phyloP scores from a whole-genome alignment of 2,329 filamentous ascomycete genomes.

The Sporothrix brunneoviolacea region DNA sequence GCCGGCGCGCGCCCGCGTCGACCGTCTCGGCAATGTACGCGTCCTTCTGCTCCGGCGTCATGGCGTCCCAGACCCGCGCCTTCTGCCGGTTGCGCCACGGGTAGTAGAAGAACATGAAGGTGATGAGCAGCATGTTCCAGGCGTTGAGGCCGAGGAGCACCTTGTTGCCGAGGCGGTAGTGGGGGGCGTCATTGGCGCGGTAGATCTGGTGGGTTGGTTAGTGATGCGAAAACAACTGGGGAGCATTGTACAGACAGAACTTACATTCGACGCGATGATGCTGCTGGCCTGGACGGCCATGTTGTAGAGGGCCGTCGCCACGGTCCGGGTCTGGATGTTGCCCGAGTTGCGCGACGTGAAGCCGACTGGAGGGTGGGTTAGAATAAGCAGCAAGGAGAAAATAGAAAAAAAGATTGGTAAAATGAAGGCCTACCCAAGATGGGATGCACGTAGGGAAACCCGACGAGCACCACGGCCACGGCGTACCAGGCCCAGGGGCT shows the following conservation, averaged over 20 bases:
- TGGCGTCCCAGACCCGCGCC: conserved; percentile 39
- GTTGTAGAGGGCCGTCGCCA: conserved; percentile 57
- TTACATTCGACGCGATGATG: conserved; percentile 36
- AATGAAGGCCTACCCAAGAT: too few relatives aligned
- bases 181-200: conserved; percentile 37
- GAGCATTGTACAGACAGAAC: too few relatives aligned
- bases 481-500: conserved; percentile 41
- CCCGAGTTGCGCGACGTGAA: conserved; percentile 57
- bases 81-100: conserved; percentile 41
- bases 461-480: conserved; percentile 36
- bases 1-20: conserved; percentile 36
- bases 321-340: conserved; percentile 54
- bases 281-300: conserved; percentile 41
- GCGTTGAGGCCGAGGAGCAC: conserved; percentile 33
- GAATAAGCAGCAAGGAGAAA: too few relatives aligned
- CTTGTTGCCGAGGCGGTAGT: conserved; percentile 37
- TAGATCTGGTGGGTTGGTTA: conserved; percentile 29
- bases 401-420: too few relatives aligned
- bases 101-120: conserved; percentile 38
- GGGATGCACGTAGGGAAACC: conserved; percentile 39
- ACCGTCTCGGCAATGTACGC: conserved; percentile 41
- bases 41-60: conserved; percentile 42
- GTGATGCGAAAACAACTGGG: neutral
- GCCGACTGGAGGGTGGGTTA: too few relatives aligned
- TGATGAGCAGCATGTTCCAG: conserved; percentile 29